Base-by-base conservation (phyloP, 495 filamentous ascomycete species). In the Tuber aestivum region DNA sequence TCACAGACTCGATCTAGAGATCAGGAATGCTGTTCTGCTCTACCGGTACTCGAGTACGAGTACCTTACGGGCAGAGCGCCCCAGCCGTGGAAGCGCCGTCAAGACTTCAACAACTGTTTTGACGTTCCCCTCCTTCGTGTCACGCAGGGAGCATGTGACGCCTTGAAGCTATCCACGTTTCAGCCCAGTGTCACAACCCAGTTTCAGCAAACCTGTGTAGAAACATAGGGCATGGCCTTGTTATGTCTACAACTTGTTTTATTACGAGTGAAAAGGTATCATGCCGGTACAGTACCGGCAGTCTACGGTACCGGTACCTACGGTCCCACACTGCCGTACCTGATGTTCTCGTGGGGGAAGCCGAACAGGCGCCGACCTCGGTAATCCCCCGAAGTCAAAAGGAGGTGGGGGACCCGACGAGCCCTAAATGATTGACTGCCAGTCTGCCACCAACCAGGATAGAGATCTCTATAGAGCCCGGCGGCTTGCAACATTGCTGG, bases 151-250 rank as follows among this genome's bases (percentile, higher is more conserved):
- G 50, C 50, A 56, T 56, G 50, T 32, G 27, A 65, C 50, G 23
- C 27, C 56, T 27, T 75, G 75, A 76, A 61, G 45, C 72, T 38
- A 71, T n/a, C 56, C 32, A 44, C 68, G 77, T 78, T 79, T 79
- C 77, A 79, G 70, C 21, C 77, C 45, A 71, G 78, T 79, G 70
- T 73, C 65, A 79, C 72, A 50, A 70, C 21, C 37, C 78, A 61
- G 78, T 79, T 79, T 79, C 78, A 79, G 70, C 42, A 50, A 78
- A 75, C 70, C 73, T 38, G 37, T 70, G 41, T 70, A 41, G 76
- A 77, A 77, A 77, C 76, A 12, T 41, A 76, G 70, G 50, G n/a
- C 27, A 20, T 35, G 14, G 12, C 56, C 7, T 14, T 65, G 5
- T 65, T 65, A 2, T 35, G 32, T 65, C 56, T 4, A 12, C 56